Base-by-base conservation (phyloP, 441 rosid genomes). In the Heliophila coronopifolia region DNA sequence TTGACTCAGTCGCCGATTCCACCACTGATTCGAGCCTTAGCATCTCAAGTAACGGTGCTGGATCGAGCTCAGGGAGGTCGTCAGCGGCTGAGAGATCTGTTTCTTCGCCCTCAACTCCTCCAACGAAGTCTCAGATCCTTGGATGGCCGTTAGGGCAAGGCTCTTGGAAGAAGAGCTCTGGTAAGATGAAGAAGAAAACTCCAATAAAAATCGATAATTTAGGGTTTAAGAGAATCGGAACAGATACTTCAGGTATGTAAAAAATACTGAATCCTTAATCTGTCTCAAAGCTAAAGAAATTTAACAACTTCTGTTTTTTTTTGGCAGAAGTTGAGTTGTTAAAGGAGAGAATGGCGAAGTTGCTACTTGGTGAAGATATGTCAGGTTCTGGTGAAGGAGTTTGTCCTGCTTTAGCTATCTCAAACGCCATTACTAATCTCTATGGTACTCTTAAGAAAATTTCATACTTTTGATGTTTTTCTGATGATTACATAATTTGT, bases 301-400 rank as follows among this genome's bases (percentile, higher is more conserved):
- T 43, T 41, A 16, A 35, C 35, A 8, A 8, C 5, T 47, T 22
- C 17, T 23, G 0, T 7, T 25, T 14, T 20, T 33, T 54, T 12
- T 20, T 36, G 18, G 30, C 58, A 92, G 99, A 80, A 67, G 62
- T 79, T 50, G 95, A 92, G 66, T 70, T 88, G 97, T 86, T 92
- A 97, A 88, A 83, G 73, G 99, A 92, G 62, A 88, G 95, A 65
- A 81, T 86, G 70, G 71, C 99, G 14, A 92, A 92, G 63, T 50
- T 92, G 71, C 59, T 92, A 28, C 99, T 92, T 43, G 99, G 97
- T 4, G 99, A 92, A 66, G 99, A 92, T 57, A 88, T 92, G 97
- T 92, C 99, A 11, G 99, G 99, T 45, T 74, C 80, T 63, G 99
- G 99, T 26, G 88, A 92, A 72, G 97, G 99, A 33, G 99, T 81